Conservation (phyloP, 75 land plant genomes). For the Isoetes taiwanensis region DNA sequence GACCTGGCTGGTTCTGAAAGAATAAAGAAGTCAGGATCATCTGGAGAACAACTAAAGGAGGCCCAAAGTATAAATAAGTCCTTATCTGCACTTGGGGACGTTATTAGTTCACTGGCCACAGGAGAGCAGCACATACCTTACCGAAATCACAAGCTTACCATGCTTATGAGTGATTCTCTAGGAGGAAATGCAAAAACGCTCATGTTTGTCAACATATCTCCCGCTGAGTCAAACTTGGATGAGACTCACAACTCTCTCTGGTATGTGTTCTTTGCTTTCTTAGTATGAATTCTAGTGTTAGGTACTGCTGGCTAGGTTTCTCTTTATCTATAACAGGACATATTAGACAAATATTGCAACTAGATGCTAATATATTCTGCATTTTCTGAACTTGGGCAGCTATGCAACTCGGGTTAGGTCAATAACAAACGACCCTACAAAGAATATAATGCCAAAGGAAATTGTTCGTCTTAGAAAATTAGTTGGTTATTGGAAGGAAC, state of each 20-base stretch:
- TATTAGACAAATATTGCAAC: too few species aligned
- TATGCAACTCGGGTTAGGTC: slow-evolving; percentile 92
- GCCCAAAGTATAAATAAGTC: slow-evolving; percentile 99
- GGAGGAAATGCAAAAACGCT: slow-evolving; percentile 99
- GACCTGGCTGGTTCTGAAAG: slow-evolving; percentile 99
- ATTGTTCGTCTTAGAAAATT: slow-evolving; percentile 67
- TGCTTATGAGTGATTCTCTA: slow-evolving; percentile 98
- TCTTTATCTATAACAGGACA: too few species aligned
- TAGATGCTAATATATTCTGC: too few species aligned
- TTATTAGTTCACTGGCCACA: slow-evolving; percentile 80
- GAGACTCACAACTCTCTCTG: slow-evolving; percentile 84
- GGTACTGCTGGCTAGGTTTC: too few species aligned
- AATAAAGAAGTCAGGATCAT: slow-evolving; percentile 88
- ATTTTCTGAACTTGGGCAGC: too few species aligned
- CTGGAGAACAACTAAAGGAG: slow-evolving; percentile 82
- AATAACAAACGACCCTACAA: slow-evolving; percentile 84
- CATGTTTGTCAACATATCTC: slow-evolving; percentile 97
- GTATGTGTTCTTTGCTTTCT: too few species aligned
- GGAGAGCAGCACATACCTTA: slow-evolving; percentile 88
- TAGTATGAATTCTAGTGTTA: too few species aligned
- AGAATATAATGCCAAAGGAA: slow-evolving; percentile 77
- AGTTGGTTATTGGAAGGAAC: slow-evolving; percentile 72
- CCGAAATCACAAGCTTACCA: slow-evolving; percentile 87
- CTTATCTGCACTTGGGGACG: slow-evolving; percentile 94
- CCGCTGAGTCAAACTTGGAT: slow-evolving; percentile 90